Base-by-base conservation (phyloP, 306 rosid species). In the Acacia acuminata region DNA sequence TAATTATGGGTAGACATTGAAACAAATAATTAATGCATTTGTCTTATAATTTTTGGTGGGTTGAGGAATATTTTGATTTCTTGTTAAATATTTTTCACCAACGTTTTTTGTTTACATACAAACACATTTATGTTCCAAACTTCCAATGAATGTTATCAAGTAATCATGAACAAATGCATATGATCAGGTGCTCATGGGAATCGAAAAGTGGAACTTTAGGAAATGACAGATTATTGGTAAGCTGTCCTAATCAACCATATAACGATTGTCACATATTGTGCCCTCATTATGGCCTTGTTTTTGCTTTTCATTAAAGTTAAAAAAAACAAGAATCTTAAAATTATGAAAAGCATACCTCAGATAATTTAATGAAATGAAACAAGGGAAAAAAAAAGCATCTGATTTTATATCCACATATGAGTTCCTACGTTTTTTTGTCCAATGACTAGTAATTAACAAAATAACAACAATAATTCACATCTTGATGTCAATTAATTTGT, bases 201-300 rank as follows among this genome's bases (percentile, higher is more conserved):
- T 56, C 71, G 55, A 78, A 65, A 75, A 74, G 79, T 75, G 70
- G 16, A 9, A 60, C 85, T 61, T 79, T 50, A 75, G 32, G 60
- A 81, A 75, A 76, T 76, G 75, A 82, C 70, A 75, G 15, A 51
- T 47, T 34, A 16, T 48, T 12, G 83, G 79, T 81, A 73, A 77
- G 76, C 79, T 75, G 89, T 79, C 84, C 65, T 72, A 80, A 83
- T 77, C 86, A 43, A 40, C 24, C 44, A 10, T 14, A 27, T 48
- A 48, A 47, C 25, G 12, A 73, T 30, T 8, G 44, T 27, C 44
- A 27, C 55, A 16, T 47, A 73, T 9, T 11, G 17, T 73, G 76
- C 40, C 55, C 11, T 50, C 63, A 24, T 22, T 22, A 58, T n/a
- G 65, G 65, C 34, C 24, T n/a, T 58, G 15, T n/a, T 61, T 61